Evolutionary conservation across 352 stramenopile genomes (phyloP).

Genomic region (Phytopythium kandeliae): DNA sequence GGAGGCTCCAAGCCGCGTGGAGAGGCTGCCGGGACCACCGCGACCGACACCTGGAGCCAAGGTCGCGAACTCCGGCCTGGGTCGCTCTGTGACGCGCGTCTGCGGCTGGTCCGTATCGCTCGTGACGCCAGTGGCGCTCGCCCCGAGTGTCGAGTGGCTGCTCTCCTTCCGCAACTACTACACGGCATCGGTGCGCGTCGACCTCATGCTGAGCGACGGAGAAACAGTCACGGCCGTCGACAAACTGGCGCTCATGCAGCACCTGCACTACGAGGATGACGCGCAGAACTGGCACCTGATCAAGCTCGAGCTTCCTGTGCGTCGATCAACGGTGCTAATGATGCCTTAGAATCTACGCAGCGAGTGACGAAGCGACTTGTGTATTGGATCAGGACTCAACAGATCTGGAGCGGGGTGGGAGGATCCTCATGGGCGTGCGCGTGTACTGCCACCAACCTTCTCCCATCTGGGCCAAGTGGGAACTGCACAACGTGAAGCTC

Average conservation of each 20-base stretch:
- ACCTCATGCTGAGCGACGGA: conserved; percentile 40
- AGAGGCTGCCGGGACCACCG: neutral
- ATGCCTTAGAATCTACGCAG: too few species aligned
- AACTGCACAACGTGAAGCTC: conserved; percentile 48
- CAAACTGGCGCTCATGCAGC: conserved; percentile 42
- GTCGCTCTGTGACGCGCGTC: conserved; percentile 22
- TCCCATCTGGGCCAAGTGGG: conserved; percentile 48
- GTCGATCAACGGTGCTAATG: neutral
- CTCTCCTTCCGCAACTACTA: conserved; percentile 74
- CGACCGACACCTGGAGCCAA: neutral
- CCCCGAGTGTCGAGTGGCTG: conserved; percentile 10
- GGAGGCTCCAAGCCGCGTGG: neutral
- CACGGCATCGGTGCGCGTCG: conserved; percentile 41
- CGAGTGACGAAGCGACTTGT: too few species aligned
- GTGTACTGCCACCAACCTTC: conserved; percentile 62
- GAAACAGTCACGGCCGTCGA: conserved; percentile 31
- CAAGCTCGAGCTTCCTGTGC: conserved; percentile 37
- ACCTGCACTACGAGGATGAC: conserved; percentile 59
- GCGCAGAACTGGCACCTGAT: conserved; percentile 66
- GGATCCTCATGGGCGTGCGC: conserved; percentile 29
- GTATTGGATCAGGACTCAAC: neutral
- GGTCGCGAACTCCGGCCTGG: neutral
- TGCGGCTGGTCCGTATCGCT: conserved; percentile 39
- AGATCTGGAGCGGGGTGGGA: neutral
- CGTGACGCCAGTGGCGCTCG: conserved; percentile 8